phyloP scores from a whole-genome alignment of 345 rosid species.

The Lumnitzera racemosa region DNA sequence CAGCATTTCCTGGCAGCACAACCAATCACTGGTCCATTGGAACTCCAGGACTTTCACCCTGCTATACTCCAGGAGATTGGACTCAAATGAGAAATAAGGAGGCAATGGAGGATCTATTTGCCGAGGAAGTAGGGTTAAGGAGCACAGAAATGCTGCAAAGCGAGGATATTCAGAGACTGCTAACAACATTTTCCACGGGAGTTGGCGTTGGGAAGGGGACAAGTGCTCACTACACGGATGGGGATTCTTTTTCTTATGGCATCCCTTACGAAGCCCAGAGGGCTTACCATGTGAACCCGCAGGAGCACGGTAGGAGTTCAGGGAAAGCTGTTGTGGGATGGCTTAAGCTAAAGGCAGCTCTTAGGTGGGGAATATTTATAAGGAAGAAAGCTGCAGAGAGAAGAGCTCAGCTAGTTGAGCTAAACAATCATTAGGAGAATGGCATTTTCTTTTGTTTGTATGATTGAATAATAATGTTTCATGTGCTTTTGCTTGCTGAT shows the following conservation, averaged over 20 bases:
- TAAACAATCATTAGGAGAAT: slow-evolving; percentile 17
- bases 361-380: slow-evolving; percentile 94
- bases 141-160: slow-evolving; percentile 85
- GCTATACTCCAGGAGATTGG: slow-evolving; percentile 51
- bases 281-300: slow-evolving; percentile 20
- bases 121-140: slow-evolving; percentile 65
- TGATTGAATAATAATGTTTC: too few relatives aligned
- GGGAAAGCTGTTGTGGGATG: slow-evolving; percentile 96
- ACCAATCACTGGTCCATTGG: slow-evolving; percentile 36
- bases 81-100: slow-evolving; percentile 36
- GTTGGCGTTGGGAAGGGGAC: slow-evolving; percentile 37
- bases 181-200: slow-evolving; percentile 41
- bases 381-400: slow-evolving; percentile 94
- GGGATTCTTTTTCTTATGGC: slow-evolving; percentile 46
- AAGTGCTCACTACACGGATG: slow-evolving; percentile 19
- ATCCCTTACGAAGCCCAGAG: slow-evolving; percentile 43
- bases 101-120: slow-evolving; percentile 50
- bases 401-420: slow-evolving; percentile 81
- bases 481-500: neutral
- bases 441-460: neutral
- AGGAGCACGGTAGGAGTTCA: slow-evolving; percentile 40
- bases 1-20: slow-evolving; percentile 26
- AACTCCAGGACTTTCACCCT: slow-evolving; percentile 27
- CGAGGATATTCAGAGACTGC: slow-evolving; percentile 87
- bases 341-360: slow-evolving; percentile 31